Percentiles rank a stretch among this genome's conserved stretches.
These are phyloP conservation scores for Volvox africanus DNA, from an alignment of 139 green algal species.

Conservation along the genomic window DNA sequence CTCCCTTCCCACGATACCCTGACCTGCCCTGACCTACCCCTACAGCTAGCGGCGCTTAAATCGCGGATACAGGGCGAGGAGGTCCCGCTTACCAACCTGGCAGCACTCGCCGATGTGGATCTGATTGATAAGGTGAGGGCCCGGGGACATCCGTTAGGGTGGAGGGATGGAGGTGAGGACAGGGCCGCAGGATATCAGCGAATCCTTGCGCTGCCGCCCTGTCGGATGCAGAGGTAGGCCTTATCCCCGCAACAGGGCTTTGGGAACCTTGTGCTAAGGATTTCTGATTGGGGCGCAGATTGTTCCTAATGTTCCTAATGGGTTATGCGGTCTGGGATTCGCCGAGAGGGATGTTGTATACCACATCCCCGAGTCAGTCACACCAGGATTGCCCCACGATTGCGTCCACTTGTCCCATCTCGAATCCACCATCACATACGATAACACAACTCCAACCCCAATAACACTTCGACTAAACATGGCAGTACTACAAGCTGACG, in stretches of 20 bases:
- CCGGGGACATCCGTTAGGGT: no score
- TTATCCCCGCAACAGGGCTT: no score
- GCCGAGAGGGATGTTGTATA: no score
- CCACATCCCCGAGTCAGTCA: no score
- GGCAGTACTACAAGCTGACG: constrained; percentile 49
- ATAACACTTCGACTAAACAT: neutral
- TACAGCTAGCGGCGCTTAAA: constrained; percentile 29
- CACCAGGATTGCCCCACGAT: neutral
- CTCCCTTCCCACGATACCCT: neutral
- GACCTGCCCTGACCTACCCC: neutral
- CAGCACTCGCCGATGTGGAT: neutral
- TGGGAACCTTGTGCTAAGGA: no score
- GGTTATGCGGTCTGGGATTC: no score
- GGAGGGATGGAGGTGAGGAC: neutral
- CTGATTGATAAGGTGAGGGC: constrained; percentile 26
- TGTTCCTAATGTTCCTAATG: no score
- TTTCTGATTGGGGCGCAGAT: no score
- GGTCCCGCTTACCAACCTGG: constrained; percentile 41
- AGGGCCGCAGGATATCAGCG: neutral
- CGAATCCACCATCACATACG: neutral
- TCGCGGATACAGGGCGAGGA: constrained; percentile 24
- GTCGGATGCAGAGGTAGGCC: no score
- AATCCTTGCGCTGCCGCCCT: no score
- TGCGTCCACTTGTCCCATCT: neutral
- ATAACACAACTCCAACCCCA: neutral